Evolutionary conservation across 116 monocot species (phyloP), one percentile per base, ranked within the genome.

Genomic region (Cymodocea nodosa): DNA sequence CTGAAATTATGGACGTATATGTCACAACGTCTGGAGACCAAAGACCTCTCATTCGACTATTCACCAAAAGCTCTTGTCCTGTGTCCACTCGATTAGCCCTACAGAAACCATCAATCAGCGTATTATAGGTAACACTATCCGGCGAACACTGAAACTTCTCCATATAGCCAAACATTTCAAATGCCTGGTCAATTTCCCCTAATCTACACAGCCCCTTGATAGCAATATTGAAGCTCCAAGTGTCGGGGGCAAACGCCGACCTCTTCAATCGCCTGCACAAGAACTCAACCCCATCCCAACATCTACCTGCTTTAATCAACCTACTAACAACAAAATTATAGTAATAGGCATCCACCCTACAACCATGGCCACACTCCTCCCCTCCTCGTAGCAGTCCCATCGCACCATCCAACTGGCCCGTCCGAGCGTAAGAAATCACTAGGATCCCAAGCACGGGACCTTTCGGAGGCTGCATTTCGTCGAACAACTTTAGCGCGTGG

Each of bases 161-260:
- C 88, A 93, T 93, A 56, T 70, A 55, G 15, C 66, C 53, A 20
- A 73, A 74, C 7, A 85, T 40, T 68, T 77, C 69, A 51, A 87
- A 73, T 12, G 88, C 92, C 13, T 52, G 17, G 15, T 87, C 70
- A 0, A 85, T n/a, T 23, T 87, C 76, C 35, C 92, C 85, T 22
- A 65, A 18, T 24, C 62, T 82, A 59, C 78, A 82, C 52, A 87
- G 55, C 13, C 79, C 77, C 76, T 75, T 84, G 8, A 92, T 72
- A 18, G 78, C 67, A 20, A 77, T 73, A 44, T 92, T 92, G 62
- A 87, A 92, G 18, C 79, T 85, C 68, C 80, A 92, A 15, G 76
- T 71, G 68, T 92, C 92, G 0, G 82, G 79, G 35, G 60, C 44
- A 37, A 87, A 78, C 67, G 10, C 20, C 35, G 16, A 65, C 4